Conservation (phyloP, 2,329 filamentous ascomycete genomes). For the Parastagonospora nodorum region DNA sequence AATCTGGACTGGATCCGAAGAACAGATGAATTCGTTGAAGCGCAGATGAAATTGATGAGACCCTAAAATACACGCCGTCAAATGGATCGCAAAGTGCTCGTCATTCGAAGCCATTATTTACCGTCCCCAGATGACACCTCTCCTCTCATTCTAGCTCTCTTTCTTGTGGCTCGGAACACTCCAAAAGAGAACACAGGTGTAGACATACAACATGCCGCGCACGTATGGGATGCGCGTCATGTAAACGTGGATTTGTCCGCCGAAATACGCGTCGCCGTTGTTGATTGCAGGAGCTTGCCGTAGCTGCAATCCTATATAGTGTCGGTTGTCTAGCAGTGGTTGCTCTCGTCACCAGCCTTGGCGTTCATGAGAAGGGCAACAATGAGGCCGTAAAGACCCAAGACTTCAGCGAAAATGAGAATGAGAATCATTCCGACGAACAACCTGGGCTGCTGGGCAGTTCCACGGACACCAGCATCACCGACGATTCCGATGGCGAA, state of each 20-base stretch:
- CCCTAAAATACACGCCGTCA: slow-evolving; percentile 44
- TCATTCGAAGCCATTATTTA: slow-evolving; percentile 41
- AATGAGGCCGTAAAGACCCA: slow-evolving; percentile 99
- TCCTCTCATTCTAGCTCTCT: slow-evolving; percentile 3
- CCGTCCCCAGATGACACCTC: slow-evolving; percentile 15
- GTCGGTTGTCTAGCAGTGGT: slow-evolving; percentile 18
- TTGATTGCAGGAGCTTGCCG: slow-evolving; percentile 37
- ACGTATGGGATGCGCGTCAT: slow-evolving; percentile 31
- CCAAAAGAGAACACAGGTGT: slow-evolving; percentile 41
- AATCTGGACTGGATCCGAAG: background rate
- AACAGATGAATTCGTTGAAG: slow-evolving; percentile 41
- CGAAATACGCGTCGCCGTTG: slow-evolving; percentile 23
- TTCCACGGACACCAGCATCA: slow-evolving; percentile 87
- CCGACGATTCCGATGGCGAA: slow-evolving; percentile 70
- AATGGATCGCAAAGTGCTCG: slow-evolving; percentile 40
- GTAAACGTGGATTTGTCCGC: slow-evolving; percentile 25
- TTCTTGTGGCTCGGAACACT: slow-evolving; percentile 10
- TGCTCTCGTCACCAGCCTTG: slow-evolving; percentile 58
- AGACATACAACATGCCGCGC: slow-evolving; percentile 43
- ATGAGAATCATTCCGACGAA: slow-evolving; percentile 99
- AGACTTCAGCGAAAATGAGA: slow-evolving; percentile 98
- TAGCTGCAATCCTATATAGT: slow-evolving; percentile 31
- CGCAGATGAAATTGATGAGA: slow-evolving; percentile 36
- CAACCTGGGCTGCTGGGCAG: slow-evolving; percentile 80
- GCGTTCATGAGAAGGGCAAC: slow-evolving; percentile 99